Base-by-base conservation (phyloP, 805 yeast genomes). In the Wickerhamiella occidentalis region DNA sequence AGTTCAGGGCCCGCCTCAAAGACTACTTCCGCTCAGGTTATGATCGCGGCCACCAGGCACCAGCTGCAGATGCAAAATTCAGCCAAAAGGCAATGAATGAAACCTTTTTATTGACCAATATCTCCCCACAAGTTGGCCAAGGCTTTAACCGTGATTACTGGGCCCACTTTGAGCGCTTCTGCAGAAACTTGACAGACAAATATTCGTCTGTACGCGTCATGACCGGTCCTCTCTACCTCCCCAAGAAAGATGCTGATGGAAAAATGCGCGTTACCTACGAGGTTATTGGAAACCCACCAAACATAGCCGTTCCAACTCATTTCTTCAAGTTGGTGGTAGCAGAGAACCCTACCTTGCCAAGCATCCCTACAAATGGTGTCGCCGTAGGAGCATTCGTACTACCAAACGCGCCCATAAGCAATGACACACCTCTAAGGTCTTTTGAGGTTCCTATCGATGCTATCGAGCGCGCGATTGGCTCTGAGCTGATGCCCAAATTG, bases 81-180 rank as follows among this genome's bases (percentile, higher is more conserved):
- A 78, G 79, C 28, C 98, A 92, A 66, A 57, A 63, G 17, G 96
- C 96, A 17, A 90, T 92, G 97, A 82, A 92, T 65, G 95, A 90
- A 64, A 92, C 98, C 0, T 92, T 92, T 61, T 77, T 71, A 55
- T 69, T 92, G 58, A 81, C 95, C 5, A 92, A 92, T 65, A 90
- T 92, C 74, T 77, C 94, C 6, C 98, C 98, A 1, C 98, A 92
- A 64, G 95, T 92, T 3, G 98, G 98, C 3, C 94, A 82, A 4
- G 98, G 98, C 0, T 92, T 92, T 70, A 92, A 92, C 67, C 74
- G 98, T 58, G 97, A 92, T 63, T 83, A 92, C 64, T 92, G 98
- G 98, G 94, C 97, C 0, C 95, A 87, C 64, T 78, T 92, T 52
- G 98, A 92, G 65, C 83, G 84, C 59, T 92, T 92, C 62, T 78